Conservation (phyloP, 345 rosid species). For the Rhodomyrtus tomentosa region DNA sequence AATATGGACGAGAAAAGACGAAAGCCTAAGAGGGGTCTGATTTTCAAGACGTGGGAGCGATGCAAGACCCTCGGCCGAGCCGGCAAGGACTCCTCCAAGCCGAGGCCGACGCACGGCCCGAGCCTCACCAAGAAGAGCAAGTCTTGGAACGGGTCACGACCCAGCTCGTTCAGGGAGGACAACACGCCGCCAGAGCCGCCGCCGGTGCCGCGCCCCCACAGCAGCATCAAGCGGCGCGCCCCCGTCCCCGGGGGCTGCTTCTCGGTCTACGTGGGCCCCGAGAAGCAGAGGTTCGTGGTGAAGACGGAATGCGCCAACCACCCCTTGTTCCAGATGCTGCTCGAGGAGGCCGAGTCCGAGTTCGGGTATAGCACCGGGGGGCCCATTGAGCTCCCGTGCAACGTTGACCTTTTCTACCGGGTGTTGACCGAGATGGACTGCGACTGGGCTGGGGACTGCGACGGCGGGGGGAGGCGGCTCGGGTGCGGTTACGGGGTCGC, state of each 20-base stretch:
- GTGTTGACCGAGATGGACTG: slow-evolving; percentile 25
- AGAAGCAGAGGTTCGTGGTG: slow-evolving; percentile 46
- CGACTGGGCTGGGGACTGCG: not conserved
- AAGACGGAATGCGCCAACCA: slow-evolving; percentile 47
- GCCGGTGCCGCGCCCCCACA: not conserved
- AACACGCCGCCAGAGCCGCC: not conserved
- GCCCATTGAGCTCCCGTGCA: slow-evolving; percentile 58
- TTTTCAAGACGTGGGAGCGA: slow-evolving; percentile 50
- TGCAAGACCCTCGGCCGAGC: slow-evolving; percentile 28
- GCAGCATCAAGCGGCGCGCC: not conserved
- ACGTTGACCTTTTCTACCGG: slow-evolving; percentile 32
- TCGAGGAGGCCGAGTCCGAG: slow-evolving; percentile 62
- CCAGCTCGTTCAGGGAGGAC: not conserved
- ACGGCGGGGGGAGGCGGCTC: not conserved
- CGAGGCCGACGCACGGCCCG: not conserved
- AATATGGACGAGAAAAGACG: not conserved
- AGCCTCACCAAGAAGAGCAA: slow-evolving; percentile 27
- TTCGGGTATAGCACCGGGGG: slow-evolving; percentile 43
- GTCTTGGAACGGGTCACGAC: slow-evolving; percentile 20
- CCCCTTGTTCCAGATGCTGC: slow-evolving; percentile 42
- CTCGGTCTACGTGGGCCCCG: slow-evolving; percentile 52
- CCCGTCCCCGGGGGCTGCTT: slow-evolving; percentile 55
- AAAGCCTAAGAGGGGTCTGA: slow-evolving; percentile 29
- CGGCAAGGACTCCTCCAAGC: not conserved
- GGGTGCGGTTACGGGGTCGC: slow-evolving; percentile 22